Conservation (phyloP, 23 red algal genomes). For the Chondrus crispus region DNA sequence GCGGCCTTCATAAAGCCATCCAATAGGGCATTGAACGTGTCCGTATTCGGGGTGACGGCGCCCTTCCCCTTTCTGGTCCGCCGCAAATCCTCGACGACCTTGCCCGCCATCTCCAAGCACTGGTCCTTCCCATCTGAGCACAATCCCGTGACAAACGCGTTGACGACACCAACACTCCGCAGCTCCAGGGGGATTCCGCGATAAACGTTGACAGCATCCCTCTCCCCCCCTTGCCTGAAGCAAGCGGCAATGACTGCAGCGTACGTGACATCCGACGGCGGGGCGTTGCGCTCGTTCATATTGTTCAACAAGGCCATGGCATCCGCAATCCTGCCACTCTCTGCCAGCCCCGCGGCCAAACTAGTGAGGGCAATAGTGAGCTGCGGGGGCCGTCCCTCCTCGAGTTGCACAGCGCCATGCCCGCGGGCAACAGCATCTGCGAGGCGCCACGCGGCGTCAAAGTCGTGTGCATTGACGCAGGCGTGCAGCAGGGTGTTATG, state of each 20-base stretch:
- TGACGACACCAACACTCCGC: no score
- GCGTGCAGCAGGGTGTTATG: conserved; percentile 26
- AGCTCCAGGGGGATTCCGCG: no score
- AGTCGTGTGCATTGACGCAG: conserved; percentile 3
- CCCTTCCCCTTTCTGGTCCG: not conserved
- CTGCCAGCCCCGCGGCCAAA: conserved; percentile 20
- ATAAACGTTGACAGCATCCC: not conserved
- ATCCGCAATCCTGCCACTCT: conserved; percentile 1
- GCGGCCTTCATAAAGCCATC: not conserved
- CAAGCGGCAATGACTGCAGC: conserved; percentile 26
- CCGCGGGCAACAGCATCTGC: not conserved
- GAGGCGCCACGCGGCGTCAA: conserved; percentile 13
- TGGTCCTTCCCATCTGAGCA: not conserved
- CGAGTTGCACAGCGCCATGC: no score
- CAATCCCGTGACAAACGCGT: conserved; percentile 29
- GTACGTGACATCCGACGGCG: conserved; percentile 19
- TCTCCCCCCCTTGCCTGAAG: not conserved
- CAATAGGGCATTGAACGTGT: conserved; percentile 16
- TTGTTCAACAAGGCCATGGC: not conserved
- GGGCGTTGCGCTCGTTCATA: conserved; percentile 9
- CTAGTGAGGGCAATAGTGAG: conserved; percentile 18
- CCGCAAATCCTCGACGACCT: not conserved
- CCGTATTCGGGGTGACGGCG: not conserved
- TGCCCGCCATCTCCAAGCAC: not conserved
- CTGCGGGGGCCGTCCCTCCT: not conserved